These are phyloP conservation scores for Eutypella sp. DNA, from an alignment of 2,329 filamentous ascomycete species.

Conservation along the genomic window DNA sequence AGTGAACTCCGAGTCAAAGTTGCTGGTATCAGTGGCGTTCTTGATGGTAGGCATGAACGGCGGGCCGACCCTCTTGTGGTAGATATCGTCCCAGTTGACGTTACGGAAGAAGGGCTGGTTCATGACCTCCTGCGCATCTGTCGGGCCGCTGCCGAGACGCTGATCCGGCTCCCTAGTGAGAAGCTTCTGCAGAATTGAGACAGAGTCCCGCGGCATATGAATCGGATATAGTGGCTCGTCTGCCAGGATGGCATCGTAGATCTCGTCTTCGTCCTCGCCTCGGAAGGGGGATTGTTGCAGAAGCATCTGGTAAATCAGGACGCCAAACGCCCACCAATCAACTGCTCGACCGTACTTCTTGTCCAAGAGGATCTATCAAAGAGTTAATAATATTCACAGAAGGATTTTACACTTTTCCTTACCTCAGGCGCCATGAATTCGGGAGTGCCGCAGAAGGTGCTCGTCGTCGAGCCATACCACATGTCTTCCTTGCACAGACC, in stretches of 20 bases:
- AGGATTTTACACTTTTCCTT: constrained; percentile 23
- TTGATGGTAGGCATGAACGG: constrained; percentile 89
- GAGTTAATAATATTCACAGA: constrained; percentile 24
- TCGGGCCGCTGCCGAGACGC: constrained; percentile 87
- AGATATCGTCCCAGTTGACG: constrained; percentile 98
- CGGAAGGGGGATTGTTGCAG: constrained; percentile 98
- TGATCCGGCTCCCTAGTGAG: constrained; percentile 92
- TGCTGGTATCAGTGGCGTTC: constrained; percentile 95
- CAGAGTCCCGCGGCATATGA: constrained; percentile 96
- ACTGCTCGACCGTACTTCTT: constrained; percentile 98
- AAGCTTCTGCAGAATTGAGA: constrained; percentile 95
- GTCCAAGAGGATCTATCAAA: constrained; percentile 76
- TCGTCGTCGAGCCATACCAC: constrained; percentile 97
- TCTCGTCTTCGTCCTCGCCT: constrained; percentile 97
- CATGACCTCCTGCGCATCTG: constrained; percentile 98
- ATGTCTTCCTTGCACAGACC: constrained; percentile 99
- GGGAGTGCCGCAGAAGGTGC: constrained; percentile 98
- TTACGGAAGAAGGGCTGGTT: constrained; percentile 97
- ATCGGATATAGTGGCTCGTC: constrained; percentile 98
- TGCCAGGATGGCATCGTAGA: constrained; percentile 96
- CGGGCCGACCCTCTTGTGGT: constrained; percentile 84
- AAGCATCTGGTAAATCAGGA: constrained; percentile 99
- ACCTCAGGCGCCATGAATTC: constrained; percentile 99
- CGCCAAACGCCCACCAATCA: constrained; percentile 99
- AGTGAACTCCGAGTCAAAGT: constrained; percentile 98